These are phyloP conservation scores for Rhodofomes roseus DNA, from an alignment of 1,284 basidiomycete genomes.

Conservation along the genomic window DNA sequence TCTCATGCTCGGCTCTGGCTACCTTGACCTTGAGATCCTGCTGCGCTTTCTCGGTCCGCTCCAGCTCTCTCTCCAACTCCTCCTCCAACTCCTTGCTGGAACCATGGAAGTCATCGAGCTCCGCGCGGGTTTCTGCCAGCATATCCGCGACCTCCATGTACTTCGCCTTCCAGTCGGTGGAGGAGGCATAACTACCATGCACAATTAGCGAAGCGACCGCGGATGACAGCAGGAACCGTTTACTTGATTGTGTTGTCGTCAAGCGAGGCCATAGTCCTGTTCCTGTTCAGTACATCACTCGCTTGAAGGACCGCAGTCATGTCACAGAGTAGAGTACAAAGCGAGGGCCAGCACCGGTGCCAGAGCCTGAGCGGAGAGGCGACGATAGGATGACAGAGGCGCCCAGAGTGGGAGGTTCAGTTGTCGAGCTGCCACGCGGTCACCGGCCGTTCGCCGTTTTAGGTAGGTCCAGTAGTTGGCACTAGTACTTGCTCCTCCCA, in stretches of 20 bases:
- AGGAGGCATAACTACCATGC: slow-evolving; percentile 44
- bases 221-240: not conserved
- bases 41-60: slow-evolving; percentile 83
- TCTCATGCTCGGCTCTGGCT: slow-evolving; percentile 71
- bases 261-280: slow-evolving; percentile 50
- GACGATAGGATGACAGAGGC: slow-evolving; percentile 7
- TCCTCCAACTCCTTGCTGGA: slow-evolving; percentile 92
- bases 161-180: slow-evolving; percentile 76
- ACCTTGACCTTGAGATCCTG: slow-evolving; percentile 77
- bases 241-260: slow-evolving; percentile 67
- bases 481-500: too few relatives aligned
- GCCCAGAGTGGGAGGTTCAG: slow-evolving; percentile 15
- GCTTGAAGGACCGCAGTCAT: slow-evolving; percentile 68
- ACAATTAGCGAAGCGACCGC: slow-evolving; percentile 8
- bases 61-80: slow-evolving; percentile 87
- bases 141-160: slow-evolving; percentile 85
- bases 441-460: slow-evolving; percentile 10
- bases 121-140: slow-evolving; percentile 79
- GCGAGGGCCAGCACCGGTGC: slow-evolving; percentile 18
- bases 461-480: not conserved
- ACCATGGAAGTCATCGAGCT: slow-evolving; percentile 88
- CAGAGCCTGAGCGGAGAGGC: slow-evolving; percentile 19
- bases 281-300: slow-evolving; percentile 53
- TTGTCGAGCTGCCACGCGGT: slow-evolving; percentile 23
- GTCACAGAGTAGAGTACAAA: slow-evolving; percentile 26